A percentile compares a stretch with the other conserved stretches of the same genome.
These are phyloP conservation scores for Achlya hypogyna DNA, from an alignment of 352 stramenopile genomes.

Conservation along the genomic window DNA sequence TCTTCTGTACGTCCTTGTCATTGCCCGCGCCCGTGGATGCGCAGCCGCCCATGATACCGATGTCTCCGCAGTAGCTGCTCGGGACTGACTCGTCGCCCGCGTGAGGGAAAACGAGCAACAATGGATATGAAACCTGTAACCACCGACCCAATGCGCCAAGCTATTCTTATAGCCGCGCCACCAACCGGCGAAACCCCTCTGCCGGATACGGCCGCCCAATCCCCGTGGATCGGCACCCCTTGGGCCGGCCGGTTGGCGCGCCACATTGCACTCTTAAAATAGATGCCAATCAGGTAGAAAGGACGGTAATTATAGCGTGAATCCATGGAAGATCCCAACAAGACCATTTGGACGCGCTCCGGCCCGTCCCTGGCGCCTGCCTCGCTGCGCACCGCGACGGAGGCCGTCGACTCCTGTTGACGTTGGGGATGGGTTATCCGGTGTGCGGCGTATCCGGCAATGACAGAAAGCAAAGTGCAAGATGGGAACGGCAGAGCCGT, in stretches of 20 bases:
- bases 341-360: too few relatives aligned
- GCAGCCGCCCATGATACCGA: neutral
- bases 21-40: neutral
- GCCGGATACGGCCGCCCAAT: slow-evolving; percentile 6
- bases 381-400: too few relatives aligned
- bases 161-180: slow-evolving; percentile 16
- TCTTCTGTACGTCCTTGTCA: slow-evolving; percentile 59
- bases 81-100: neutral
- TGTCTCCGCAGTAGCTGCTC: too few relatives aligned
- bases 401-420: too few relatives aligned
- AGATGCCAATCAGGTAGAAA: neutral
- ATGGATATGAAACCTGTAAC: slow-evolving; percentile 22
- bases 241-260: too few relatives aligned
- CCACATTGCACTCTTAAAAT: too few relatives aligned
- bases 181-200: neutral
- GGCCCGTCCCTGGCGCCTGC: too few relatives aligned
- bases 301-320: too few relatives aligned
- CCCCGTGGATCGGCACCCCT: too few relatives aligned
- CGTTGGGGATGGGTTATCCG: too few relatives aligned
- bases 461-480: neutral
- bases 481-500: neutral
- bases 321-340: too few relatives aligned
- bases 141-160: neutral
- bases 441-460: too few relatives aligned
- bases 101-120: slow-evolving; percentile 12